Conservation (phyloP, 164 flowering plant species). For the Macadamia integrifolia region DNA sequence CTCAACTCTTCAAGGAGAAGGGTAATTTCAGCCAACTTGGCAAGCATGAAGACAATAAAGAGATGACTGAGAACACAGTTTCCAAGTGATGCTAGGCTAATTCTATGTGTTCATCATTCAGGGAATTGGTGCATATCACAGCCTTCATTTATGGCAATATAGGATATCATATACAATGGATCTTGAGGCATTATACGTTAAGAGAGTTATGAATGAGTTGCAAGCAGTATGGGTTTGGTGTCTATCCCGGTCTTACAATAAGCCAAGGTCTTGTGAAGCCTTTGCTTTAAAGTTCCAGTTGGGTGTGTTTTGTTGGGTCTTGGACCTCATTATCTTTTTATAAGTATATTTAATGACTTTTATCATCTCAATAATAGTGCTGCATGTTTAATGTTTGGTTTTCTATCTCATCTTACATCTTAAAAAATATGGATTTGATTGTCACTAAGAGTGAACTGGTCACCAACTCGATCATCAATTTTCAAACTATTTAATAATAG, state of each 20-base stretch:
- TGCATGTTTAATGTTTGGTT: too few species aligned
- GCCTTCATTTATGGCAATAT: not conserved
- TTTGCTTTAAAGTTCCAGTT: not conserved
- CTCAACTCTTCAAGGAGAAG: conserved; percentile 70
- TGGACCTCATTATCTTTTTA: too few species aligned
- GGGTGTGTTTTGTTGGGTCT: too few species aligned
- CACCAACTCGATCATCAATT: too few species aligned
- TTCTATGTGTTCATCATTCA: not conserved
- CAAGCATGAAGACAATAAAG: conserved; percentile 40
- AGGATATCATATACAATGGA: conserved; percentile 5
- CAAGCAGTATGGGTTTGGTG: conserved; percentile 2
- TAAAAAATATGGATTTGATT: too few species aligned
- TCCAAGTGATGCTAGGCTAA: conserved; percentile 13
- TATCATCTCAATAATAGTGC: too few species aligned
- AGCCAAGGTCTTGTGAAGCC: conserved; percentile 1
- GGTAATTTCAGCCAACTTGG: conserved; percentile 84
- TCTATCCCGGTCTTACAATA: conserved; percentile 12
- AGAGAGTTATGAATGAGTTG: conserved; percentile 4
- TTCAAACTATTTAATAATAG: too few species aligned
- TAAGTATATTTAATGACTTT: too few species aligned
- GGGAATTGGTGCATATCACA: not conserved
- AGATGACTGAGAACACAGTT: conserved; percentile 30
- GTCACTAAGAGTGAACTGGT: too few species aligned
- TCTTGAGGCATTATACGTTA: conserved; percentile 6
- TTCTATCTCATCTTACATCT: too few species aligned